A percentile compares a stretch with the other conserved stretches of the same genome.
phyloP scores from a whole-genome alignment of 768 basidiomycete genomes.

The Agaricus bisporus region DNA sequence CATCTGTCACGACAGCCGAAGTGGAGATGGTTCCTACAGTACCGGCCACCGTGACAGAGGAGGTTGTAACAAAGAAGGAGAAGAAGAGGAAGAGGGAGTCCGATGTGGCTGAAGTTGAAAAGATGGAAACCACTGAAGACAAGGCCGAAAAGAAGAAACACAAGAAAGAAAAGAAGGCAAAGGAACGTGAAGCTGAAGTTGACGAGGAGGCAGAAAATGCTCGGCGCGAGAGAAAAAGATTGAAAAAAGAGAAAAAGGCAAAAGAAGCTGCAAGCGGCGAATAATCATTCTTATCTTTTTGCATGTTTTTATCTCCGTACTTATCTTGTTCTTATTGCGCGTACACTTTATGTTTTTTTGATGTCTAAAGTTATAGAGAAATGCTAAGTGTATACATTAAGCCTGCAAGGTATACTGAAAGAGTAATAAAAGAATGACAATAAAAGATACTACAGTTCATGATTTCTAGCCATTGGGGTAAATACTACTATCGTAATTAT shows the following conservation, averaged over 20 bases:
- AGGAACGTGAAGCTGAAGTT: constrained; percentile 37
- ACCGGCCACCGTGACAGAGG: constrained; percentile 12
- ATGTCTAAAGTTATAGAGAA: background rate
- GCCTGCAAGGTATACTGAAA: constrained; percentile 3
- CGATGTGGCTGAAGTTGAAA: constrained; percentile 38
- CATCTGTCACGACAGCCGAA: constrained; percentile 25
- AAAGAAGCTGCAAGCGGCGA: constrained; percentile 36
- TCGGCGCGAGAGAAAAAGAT: constrained; percentile 52
- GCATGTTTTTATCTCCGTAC: background rate
- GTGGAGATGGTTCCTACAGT: constrained; percentile 19
- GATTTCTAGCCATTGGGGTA: constrained; percentile 16
- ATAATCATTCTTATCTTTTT: constrained; percentile 12
- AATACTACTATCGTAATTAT: constrained; percentile 16
- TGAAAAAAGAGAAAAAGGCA: constrained; percentile 67
- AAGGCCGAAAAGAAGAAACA: constrained; percentile 52
- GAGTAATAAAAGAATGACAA: background rate
- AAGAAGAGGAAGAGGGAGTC: constrained; percentile 86
- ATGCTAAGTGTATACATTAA: constrained; percentile 2
- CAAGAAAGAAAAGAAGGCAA: constrained; percentile 60
- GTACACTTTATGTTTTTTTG: background rate
- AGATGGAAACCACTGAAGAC: constrained; percentile 36
- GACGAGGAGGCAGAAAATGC: constrained; percentile 59
- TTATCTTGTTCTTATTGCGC: background rate
- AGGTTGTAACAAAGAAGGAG: constrained; percentile 48
- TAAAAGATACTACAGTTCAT: background rate